Conservation (phyloP, 768 basidiomycete species). For the Kwoniella dendrophila region DNA sequence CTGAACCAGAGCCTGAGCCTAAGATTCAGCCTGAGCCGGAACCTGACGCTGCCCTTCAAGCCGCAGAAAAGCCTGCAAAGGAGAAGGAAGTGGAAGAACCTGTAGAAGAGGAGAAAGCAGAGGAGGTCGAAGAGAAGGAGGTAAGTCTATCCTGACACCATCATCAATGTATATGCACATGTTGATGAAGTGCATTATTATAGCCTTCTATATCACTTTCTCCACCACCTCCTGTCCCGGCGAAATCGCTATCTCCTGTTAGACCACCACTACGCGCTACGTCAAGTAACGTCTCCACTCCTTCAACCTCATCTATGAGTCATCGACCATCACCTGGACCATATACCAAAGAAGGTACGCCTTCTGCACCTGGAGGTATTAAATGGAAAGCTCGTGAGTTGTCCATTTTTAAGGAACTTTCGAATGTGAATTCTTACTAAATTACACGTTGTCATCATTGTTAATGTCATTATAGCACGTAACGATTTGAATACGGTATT, state of each 20-base stretch:
- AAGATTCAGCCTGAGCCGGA: neutral
- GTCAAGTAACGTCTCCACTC: conserved; percentile 19
- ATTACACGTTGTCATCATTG: neutral
- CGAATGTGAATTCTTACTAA: neutral
- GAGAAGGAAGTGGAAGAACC: conserved; percentile 8
- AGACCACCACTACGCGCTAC: conserved; percentile 19
- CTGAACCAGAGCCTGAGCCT: neutral
- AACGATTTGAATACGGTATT: conserved; percentile 37
- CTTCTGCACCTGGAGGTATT: conserved; percentile 34
- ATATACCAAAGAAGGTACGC: conserved; percentile 22
- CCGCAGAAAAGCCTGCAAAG: neutral
- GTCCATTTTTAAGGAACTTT: neutral
- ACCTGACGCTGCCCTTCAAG: neutral
- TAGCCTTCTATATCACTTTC: conserved; percentile 7
- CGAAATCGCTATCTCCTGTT: conserved; percentile 11
- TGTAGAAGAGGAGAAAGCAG: conserved; percentile 1
- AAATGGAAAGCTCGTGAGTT: conserved; percentile 46
- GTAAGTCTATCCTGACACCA: neutral
- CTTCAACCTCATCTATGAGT: neutral
- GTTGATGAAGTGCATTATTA: neutral
- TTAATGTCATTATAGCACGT: conserved; percentile 31
- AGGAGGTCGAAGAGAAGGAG: conserved; percentile 5
- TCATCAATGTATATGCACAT: neutral
- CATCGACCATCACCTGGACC: conserved; percentile 41
- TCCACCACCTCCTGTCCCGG: conserved; percentile 10